Evolutionary conservation across 306 rosid species (phyloP).

Genomic region (Pterocarpus santalinus): DNA sequence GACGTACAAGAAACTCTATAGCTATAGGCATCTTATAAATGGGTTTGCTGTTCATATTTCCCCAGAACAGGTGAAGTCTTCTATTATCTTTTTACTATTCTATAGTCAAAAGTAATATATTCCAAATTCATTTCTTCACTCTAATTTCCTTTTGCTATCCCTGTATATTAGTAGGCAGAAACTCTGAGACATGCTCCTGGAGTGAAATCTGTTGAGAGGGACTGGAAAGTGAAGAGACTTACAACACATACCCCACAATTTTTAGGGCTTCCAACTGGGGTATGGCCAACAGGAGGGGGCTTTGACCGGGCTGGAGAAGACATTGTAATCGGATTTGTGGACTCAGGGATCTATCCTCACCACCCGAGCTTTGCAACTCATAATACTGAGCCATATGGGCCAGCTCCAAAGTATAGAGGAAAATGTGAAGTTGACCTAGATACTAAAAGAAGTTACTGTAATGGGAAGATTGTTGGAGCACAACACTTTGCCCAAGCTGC

Average conservation of each 20-base stretch:
- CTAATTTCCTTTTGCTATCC: conserved; percentile 53
- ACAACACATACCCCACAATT: conserved; percentile 98
- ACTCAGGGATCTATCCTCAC: conserved; percentile 91
- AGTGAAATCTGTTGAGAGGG: conserved; percentile 91
- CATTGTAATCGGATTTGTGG: conserved; percentile 96
- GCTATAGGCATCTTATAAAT: conserved; percentile 94
- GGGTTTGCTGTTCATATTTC: conserved; percentile 96
- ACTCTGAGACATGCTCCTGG: conserved; percentile 82
- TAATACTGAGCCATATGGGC: conserved; percentile 80
- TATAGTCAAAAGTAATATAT: conserved; percentile 6
- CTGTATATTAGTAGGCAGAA: conserved; percentile 94
- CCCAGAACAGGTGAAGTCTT: conserved; percentile 88
- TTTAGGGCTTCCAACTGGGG: conserved; percentile 99
- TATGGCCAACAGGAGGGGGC: conserved; percentile 99
- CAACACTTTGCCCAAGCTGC: conserved; percentile 99
- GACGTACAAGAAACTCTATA: conserved; percentile 84
- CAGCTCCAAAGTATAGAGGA: conserved; percentile 86
- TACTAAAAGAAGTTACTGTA: conserved; percentile 84
- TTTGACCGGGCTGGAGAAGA: conserved; percentile 97
- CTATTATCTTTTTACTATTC: conserved; percentile 43
- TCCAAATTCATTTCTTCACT: conserved; percentile 46
- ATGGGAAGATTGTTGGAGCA: conserved; percentile 98
- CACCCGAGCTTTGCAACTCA: conserved; percentile 92
- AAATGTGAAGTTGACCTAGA: conserved; percentile 93
- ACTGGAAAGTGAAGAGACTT: conserved; percentile 93